These are phyloP conservation scores for Rhodotorula sp. DNA, from an alignment of 1,284 basidiomycete genomes.

Conservation along the genomic window DNA sequence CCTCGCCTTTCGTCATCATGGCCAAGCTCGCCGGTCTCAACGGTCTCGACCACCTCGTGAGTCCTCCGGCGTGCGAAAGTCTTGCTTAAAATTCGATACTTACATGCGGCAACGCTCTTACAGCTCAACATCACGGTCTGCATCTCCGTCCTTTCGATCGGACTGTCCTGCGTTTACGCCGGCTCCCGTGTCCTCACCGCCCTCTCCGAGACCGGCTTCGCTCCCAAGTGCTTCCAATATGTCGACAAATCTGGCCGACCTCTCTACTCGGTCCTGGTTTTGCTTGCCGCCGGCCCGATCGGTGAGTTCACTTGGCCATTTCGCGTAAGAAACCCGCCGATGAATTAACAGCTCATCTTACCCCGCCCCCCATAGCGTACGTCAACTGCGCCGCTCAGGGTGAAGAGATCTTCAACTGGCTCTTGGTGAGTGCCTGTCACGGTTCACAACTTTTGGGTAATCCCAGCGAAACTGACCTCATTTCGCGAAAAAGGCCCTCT, in stretches of 20 bases:
- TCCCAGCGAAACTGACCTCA: background rate
- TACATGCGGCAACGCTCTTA: background rate
- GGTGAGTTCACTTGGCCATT: background rate
- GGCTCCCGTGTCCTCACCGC: constrained; percentile 49
- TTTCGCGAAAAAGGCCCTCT: constrained; percentile 45
- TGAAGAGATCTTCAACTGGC: constrained; percentile 48
- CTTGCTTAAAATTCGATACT: background rate
- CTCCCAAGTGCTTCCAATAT: constrained; percentile 51
- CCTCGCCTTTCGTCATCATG: constrained; percentile 56
- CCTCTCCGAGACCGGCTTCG: constrained; percentile 41
- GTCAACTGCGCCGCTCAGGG: constrained; percentile 39
- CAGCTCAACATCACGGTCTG: constrained; percentile 50
- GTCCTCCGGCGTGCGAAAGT: background rate
- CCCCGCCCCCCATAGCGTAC: constrained; percentile 42
- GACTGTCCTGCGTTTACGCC: constrained; percentile 50
- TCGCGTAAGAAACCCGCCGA: no score
- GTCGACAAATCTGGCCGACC: constrained; percentile 57
- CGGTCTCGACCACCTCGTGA: constrained; percentile 51
- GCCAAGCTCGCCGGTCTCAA: constrained; percentile 50
- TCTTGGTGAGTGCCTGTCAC: constrained; percentile 37
- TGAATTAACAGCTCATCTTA: no score
- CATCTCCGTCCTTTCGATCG: constrained; percentile 49
- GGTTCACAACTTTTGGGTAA: constrained; percentile 24
- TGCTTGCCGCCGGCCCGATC: constrained; percentile 42
- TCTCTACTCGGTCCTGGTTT: constrained; percentile 50